phyloP scores from a whole-genome alignment of 805 yeast species.

The Lipomyces spencermartinsiae region DNA sequence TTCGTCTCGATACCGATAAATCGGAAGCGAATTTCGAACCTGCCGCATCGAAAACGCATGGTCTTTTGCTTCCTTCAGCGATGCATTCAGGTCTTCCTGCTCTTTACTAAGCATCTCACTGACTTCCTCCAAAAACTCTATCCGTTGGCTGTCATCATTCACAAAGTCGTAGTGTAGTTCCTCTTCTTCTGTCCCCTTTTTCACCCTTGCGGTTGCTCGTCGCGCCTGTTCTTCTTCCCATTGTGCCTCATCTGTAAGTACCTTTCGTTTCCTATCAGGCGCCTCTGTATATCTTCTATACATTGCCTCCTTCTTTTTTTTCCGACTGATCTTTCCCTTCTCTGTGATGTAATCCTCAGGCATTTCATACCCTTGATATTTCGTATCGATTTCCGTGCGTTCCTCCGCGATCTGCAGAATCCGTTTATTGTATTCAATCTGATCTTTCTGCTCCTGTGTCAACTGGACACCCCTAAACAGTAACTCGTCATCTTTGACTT shows the following conservation, averaged over 20 bases:
- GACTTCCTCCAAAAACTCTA: slow-evolving; percentile 59
- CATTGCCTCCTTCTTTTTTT: slow-evolving; percentile 60
- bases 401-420: slow-evolving; percentile 54
- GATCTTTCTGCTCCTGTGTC: slow-evolving; percentile 57
- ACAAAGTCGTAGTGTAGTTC: slow-evolving; percentile 67
- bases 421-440: slow-evolving; percentile 58
- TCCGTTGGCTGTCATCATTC: slow-evolving; percentile 68
- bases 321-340: slow-evolving; percentile 59
- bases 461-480: slow-evolving; percentile 54
- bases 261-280: slow-evolving; percentile 29
- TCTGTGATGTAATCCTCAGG: slow-evolving; percentile 65
- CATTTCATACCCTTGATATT: slow-evolving; percentile 53
- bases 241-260: slow-evolving; percentile 42
- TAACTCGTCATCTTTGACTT: slow-evolving; percentile 56
- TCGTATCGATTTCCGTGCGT: slow-evolving; percentile 48
- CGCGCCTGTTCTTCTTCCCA: slow-evolving; percentile 64
- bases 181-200: slow-evolving; percentile 2
- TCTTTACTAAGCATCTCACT: slow-evolving; percentile 50
- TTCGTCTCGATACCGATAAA: slow-evolving; percentile 64
- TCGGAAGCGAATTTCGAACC: slow-evolving; percentile 72
- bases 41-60: slow-evolving; percentile 47
- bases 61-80: slow-evolving; percentile 48
- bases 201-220: slow-evolving; percentile 48
- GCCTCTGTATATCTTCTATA: slow-evolving; percentile 48
- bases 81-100: slow-evolving; percentile 42